Evolutionary conservation across 768 basidiomycete genomes (phyloP), one percentile per base, ranked within the genome.

Genomic region (Tylopilus sp.): DNA sequence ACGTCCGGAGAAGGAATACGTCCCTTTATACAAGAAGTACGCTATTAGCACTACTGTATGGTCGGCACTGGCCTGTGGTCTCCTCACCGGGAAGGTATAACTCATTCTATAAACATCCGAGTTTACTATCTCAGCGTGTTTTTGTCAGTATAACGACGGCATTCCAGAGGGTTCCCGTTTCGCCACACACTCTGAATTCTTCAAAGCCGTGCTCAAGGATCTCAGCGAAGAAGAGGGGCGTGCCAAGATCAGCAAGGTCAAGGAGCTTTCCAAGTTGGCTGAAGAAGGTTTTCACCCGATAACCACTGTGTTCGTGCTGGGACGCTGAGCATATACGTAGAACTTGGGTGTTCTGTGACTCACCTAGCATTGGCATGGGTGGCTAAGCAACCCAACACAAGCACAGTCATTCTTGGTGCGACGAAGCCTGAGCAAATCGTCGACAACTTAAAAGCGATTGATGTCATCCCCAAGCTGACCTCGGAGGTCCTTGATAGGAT

Each of bases 341-440:
- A 76, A 57, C 68, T 84, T n/a, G 78, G 71, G 14, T 74, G 72
- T 48, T 76, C 70, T 19, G 72, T 77, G 55, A 70, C 77, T n/a
- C 74, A 75, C 36, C 70, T 84, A 44, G 76, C 84, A 2, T 71
- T 85, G 52, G 83, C 84, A 21, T 85, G 82, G 83, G 67, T 76
- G 8, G 72, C 76, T 10, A 70, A 64, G 55, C 77, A 82, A 63
- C 73, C 76, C n/a, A 77, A 77, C 64, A 77, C 76, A 38, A 70
- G 72, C 50, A 76, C 74, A 17, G 71, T 78, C 47, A 77, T 80
- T 53, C 70, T 80, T 36, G 78, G 80, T 7, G 78, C 77, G 5
- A 73, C 77, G 36, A 78, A 72, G 55, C 72, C 76, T 13, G 72
- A 77, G 58, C 79, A 82, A 56, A 65, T 81, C 25, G 41, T 69